Evolutionary conservation across 768 basidiomycete species (phyloP).

Genomic region (Strobilomyces confusus): DNA sequence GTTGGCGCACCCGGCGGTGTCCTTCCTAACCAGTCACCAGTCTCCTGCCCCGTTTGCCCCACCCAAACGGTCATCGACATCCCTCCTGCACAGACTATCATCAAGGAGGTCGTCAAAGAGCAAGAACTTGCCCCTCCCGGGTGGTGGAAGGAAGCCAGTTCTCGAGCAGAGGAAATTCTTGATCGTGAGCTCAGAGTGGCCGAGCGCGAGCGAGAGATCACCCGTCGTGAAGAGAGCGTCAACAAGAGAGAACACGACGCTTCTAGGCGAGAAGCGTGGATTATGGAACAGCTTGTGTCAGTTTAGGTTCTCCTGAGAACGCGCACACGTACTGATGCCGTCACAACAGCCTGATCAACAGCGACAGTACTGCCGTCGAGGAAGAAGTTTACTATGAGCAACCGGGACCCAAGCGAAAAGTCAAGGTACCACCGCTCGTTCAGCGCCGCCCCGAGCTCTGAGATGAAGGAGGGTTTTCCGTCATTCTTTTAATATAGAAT

Average conservation of each 20-base stretch:
- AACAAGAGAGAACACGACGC: conserved; percentile 87
- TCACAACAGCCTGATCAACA: conserved; percentile 58
- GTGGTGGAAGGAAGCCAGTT: conserved; percentile 67
- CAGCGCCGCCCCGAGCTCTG: conserved; percentile 89
- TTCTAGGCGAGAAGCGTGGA: conserved; percentile 82
- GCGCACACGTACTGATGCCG: conserved; percentile 4
- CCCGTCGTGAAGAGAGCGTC: conserved; percentile 79
- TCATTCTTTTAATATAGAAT: conserved; percentile 33
- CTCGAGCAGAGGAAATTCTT: conserved; percentile 75
- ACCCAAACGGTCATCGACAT: conserved; percentile 54
- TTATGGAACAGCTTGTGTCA: conserved; percentile 90
- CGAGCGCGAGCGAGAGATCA: conserved; percentile 82
- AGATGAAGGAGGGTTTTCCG: conserved; percentile 79
- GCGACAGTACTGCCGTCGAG: conserved; percentile 63
- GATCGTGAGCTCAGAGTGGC: conserved; percentile 83
- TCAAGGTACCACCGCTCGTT: conserved; percentile 84
- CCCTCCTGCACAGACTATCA: conserved; percentile 68
- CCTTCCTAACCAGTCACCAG: conserved; percentile 49
- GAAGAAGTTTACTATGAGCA: conserved; percentile 82
- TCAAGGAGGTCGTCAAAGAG: conserved; percentile 85
- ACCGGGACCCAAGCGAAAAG: conserved; percentile 63
- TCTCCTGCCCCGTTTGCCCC: conserved; percentile 56
- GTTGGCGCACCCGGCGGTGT: conserved; percentile 83
- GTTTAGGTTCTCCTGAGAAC: conserved; percentile 20
- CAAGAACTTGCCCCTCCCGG: conserved; percentile 73